Base-by-base conservation (phyloP, 2,329 filamentous ascomycete species). In the Zelopaecilomyces penicillatus region DNA sequence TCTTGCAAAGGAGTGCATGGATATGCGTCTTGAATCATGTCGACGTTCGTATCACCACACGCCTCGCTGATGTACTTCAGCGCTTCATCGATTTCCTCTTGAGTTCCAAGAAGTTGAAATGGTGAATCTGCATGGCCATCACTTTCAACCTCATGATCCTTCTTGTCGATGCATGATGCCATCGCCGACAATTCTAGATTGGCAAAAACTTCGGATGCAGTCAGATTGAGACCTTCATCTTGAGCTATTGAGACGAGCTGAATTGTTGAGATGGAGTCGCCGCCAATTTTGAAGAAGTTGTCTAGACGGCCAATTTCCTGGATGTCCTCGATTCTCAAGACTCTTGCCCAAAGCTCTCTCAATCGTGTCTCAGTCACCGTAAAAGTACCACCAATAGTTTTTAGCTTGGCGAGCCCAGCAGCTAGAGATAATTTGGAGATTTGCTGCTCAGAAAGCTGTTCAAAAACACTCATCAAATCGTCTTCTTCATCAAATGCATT, bases 1-100 rank as follows among this genome's bases (percentile, higher is more conserved):
- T 62, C 60, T 42, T 67, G 64, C 4, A 66, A 48, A 3, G 59
- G 51, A 3, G 61, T 59, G 47, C 62, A 65, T 6, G 65, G 65
- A 36, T 60, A 66, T 1, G 59, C 43, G 45, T 67, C 64, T 33
- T 61, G 52, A 27, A 60, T 48, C 5, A n/a, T n/a, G 5, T 12
- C 1, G 6, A 12, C 10, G 11, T 44, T 30, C 12, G 34, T 27
- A 8, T 19, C 19, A 19, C 3, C 19, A 19, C 19, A 19, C 19
- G 19, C 19, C 19, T 19, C 19, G 19, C 19, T 19, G 19, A 19
- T 19, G 19, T 19, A 19, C 19, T 19, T 19, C 19, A 19, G 19
- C 19, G 19, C 19, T 19, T 19, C 19, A 19, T 19, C 19, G 19
- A 19, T 19, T 19, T 19, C 19, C 19, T 19, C 19, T 19, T 19